phyloP scores from a whole-genome alignment of 169 alveolate species.

The Plasmodium sp. region DNA sequence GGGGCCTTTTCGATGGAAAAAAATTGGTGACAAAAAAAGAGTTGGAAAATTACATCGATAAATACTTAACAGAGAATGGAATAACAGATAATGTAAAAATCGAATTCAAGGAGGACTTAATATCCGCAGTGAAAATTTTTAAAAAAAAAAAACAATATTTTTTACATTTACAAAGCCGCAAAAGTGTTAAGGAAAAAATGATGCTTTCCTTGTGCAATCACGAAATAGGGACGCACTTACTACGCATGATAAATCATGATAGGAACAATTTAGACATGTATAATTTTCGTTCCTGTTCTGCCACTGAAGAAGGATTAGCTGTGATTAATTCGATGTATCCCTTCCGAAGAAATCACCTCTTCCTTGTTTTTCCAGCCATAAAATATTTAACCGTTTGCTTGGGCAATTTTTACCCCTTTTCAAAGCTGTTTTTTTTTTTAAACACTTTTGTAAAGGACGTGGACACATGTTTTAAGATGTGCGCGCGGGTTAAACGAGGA shows the following conservation, averaged over 20 bases:
- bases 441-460: constrained; percentile 36
- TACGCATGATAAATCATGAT: constrained; percentile 75
- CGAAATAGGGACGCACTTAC: constrained; percentile 74
- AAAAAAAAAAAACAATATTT: constrained; percentile 21
- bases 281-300: constrained; percentile 24
- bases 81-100: constrained; percentile 8
- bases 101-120: constrained; percentile 13
- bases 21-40: constrained; percentile 25
- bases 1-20: neutral
- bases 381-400: constrained; percentile 74
- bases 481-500: constrained; percentile 73
- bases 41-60: constrained; percentile 13
- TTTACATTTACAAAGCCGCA: constrained; percentile 29
- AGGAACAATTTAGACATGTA: constrained; percentile 37
- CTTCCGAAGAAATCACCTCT: constrained; percentile 31
- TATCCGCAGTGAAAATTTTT: constrained; percentile 42
- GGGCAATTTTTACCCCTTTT: constrained; percentile 54
- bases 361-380: constrained; percentile 61
- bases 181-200: constrained; percentile 25
- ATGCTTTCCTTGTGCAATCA: constrained; percentile 66
- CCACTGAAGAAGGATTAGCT: constrained; percentile 76
- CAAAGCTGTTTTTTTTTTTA: constrained; percentile 36
- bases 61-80: constrained; percentile 17
- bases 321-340: constrained; percentile 72
- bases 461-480: constrained; percentile 53